Evolutionary conservation across 371 early-diverging fungal species (phyloP).

Genomic region (Choanephora cucurbitarum): DNA sequence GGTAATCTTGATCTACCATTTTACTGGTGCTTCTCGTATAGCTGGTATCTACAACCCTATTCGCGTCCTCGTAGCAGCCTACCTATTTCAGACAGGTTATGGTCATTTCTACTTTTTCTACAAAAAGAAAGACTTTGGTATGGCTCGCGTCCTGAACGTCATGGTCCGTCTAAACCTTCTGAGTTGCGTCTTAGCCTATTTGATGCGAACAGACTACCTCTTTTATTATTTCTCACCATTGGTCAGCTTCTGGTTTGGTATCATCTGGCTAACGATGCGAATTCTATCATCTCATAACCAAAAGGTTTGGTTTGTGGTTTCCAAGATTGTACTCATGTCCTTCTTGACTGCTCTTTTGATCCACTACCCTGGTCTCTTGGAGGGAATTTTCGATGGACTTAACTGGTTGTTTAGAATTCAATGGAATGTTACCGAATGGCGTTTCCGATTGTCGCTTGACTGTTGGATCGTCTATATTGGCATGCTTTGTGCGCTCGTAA

Average conservation of each 20-base stretch:
- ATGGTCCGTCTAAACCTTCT: conserved; percentile 72
- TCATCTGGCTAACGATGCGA: conserved; percentile 70
- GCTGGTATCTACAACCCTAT: conserved; percentile 70
- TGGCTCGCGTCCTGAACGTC: conserved; percentile 59
- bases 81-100: conserved; percentile 83
- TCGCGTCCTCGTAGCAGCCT: conserved; percentile 71
- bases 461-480: conserved; percentile 65
- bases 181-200: conserved; percentile 62
- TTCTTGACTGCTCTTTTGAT: conserved; percentile 43
- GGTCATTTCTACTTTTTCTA: conserved; percentile 74
- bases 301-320: conserved; percentile 41
- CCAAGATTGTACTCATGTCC: conserved; percentile 51
- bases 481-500: conserved; percentile 51
- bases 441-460: conserved; percentile 64
- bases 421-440: conserved; percentile 68
- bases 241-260: conserved; percentile 69
- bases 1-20: conserved; percentile 74
- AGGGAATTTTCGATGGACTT: conserved; percentile 37
- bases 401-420: conserved; percentile 44
- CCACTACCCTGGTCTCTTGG: conserved; percentile 45
- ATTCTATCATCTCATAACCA: conserved; percentile 49
- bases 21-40: conserved; percentile 65
- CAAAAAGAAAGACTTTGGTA: conserved; percentile 67
- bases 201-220: conserved; percentile 68
- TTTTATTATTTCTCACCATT: conserved; percentile 80